phyloP scores from a whole-genome alignment of 352 stramenopile genomes.

The Halophytophthora batemanensis region DNA sequence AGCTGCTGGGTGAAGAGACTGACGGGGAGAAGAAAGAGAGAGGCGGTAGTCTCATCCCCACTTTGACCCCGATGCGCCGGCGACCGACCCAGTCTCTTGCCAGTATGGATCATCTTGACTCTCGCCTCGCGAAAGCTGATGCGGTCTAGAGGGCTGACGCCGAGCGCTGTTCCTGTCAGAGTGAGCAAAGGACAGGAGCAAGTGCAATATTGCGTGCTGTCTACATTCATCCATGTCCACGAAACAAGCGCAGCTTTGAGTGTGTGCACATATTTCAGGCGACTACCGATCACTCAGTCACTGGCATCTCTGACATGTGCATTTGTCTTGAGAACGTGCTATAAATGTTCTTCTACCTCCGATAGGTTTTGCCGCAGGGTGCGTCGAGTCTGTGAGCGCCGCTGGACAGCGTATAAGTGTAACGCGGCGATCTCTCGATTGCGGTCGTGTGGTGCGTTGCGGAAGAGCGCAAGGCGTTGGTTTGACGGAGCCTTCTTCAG shows the following conservation, averaged over 20 bases:
- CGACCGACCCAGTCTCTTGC: conserved; percentile 9
- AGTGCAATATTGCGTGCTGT: not conserved
- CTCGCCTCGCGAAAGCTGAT: conserved; percentile 4
- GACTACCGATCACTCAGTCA: not conserved
- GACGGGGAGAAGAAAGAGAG: conserved; percentile 6
- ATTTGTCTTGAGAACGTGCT: not conserved
- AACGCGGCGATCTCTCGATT: conserved; percentile 67
- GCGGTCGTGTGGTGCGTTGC: conserved; percentile 35
- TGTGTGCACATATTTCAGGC: not conserved
- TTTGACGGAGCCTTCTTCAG: conserved; percentile 12
- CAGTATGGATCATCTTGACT: conserved; percentile 12
- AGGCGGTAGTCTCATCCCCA: not conserved
- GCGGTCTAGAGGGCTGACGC: conserved; percentile 8
- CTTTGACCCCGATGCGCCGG: conserved; percentile 15
- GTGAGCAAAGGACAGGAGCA: not conserved
- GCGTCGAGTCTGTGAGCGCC: conserved; percentile 39
- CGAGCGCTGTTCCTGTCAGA: not conserved
- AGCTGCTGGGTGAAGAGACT: conserved; percentile 15
- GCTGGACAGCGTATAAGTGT: conserved; percentile 53
- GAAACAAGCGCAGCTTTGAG: no score
- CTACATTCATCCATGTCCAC: conserved; percentile 2
- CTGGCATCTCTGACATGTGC: no score
- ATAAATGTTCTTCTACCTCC: conserved; percentile 30
- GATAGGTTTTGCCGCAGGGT: conserved; percentile 22
- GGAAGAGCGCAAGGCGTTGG: conserved; percentile 12